These are phyloP conservation scores for Drechslera avenae DNA, from an alignment of 2,329 filamentous ascomycete genomes.

Conservation along the genomic window DNA sequence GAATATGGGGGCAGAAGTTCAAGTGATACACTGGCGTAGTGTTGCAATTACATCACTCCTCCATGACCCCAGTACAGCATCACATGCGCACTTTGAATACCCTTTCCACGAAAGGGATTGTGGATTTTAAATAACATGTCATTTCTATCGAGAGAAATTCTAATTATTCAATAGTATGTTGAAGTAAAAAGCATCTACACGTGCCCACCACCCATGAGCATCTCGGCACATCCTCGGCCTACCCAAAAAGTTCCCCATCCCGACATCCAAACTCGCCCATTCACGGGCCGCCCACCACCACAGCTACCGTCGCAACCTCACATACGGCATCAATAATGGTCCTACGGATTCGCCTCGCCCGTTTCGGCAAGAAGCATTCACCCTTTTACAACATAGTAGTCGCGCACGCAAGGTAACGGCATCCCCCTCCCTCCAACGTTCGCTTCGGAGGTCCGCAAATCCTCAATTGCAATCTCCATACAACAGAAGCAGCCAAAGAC, in stretches of 20 bases:
- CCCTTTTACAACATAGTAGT: constrained; percentile 99
- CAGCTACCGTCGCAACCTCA: background rate
- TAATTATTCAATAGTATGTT: no score
- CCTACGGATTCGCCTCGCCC: constrained; percentile 88
- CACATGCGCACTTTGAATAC: background rate
- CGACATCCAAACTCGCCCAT: background rate
- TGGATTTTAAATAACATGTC: no score
- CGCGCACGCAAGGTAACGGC: constrained; percentile 78
- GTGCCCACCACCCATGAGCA: constrained; percentile 3
- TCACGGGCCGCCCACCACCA: constrained; percentile 1
- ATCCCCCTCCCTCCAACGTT: background rate
- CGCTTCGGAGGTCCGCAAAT: constrained; percentile 3
- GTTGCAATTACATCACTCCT: constrained; percentile 42
- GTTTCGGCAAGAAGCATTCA: constrained; percentile 85
- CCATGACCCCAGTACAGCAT: background rate
- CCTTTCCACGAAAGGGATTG: background rate
- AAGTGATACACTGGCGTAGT: constrained; percentile 1
- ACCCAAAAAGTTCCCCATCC: constrained; percentile 17
- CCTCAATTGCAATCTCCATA: background rate
- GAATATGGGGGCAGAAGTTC: background rate
- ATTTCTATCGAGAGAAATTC: no score
- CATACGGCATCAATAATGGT: constrained; percentile 66
- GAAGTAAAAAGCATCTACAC: constrained; percentile 3
- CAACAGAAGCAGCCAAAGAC: background rate
- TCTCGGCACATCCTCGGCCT: constrained; percentile 18